Evolutionary conservation across 1,284 basidiomycete genomes (phyloP).

Genomic region (Nidula niveotomentosa): DNA sequence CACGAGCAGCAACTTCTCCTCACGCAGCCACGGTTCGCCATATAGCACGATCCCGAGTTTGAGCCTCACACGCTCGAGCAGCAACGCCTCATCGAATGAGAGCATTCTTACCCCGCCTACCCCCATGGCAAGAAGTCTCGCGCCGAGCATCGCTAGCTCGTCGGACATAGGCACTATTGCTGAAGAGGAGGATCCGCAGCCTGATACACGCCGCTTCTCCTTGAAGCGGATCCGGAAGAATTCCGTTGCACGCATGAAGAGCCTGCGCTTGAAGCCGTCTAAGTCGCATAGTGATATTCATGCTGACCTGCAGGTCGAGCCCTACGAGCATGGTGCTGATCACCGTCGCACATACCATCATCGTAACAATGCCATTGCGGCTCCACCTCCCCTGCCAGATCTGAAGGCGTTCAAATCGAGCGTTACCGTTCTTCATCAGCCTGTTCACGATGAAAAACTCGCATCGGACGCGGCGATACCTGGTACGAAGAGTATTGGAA

Average conservation of each 20-base stretch:
- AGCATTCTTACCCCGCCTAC: not conserved
- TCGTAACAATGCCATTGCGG: not conserved
- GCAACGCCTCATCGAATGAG: not conserved
- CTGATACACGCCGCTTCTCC: not conserved
- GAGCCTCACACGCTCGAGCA: not conserved
- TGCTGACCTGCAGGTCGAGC: not conserved
- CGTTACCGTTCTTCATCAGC: not conserved
- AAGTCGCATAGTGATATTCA: not conserved
- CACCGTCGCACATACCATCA: not conserved
- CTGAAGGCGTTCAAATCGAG: not conserved
- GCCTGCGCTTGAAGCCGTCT: not conserved
- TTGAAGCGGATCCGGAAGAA: not conserved
- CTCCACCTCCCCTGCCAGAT: not conserved
- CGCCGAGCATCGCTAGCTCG: not conserved
- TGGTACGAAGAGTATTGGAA: not conserved
- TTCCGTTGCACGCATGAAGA: not conserved
- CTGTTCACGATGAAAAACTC: not conserved
- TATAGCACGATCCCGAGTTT: not conserved
- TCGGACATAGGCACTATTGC: not conserved
- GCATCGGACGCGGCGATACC: not conserved
- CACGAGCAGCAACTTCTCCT: not conserved
- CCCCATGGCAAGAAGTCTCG: not conserved
- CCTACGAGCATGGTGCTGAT: not conserved
- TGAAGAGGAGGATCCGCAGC: not conserved
- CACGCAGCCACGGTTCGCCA: not conserved